A percentile compares a stretch with the other conserved stretches of the same genome.
These are phyloP conservation scores for Talinum fruticosum DNA, from an alignment of 148 eudicot species.

Conservation along the genomic window DNA sequence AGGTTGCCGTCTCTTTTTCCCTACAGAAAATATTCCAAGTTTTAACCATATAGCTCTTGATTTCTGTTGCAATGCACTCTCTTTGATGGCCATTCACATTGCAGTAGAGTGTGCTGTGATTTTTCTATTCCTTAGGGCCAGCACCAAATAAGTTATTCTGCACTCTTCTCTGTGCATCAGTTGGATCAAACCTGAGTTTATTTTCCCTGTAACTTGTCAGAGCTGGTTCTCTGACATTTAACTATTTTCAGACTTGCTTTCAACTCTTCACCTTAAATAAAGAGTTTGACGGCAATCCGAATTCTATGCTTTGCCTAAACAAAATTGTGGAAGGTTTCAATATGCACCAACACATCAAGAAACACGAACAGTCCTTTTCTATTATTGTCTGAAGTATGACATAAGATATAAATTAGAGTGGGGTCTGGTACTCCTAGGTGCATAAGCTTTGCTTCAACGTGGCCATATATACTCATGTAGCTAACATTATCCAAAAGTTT, in stretches of 20 bases:
- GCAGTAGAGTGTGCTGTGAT: not conserved
- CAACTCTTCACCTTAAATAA: too few species aligned
- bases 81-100: not conserved
- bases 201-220: too few species aligned
- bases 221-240: too few species aligned
- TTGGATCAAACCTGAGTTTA: not conserved
- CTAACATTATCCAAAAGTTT: too few species aligned
- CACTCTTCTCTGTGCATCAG: not conserved
- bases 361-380: not conserved
- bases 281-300: too few species aligned
- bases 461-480: not conserved
- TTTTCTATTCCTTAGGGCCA: not conserved
- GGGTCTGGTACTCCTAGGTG: not conserved
- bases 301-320: not conserved
- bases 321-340: not conserved
- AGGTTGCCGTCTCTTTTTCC: too few species aligned
- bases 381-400: not conserved
- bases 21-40: too few species aligned
- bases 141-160: not conserved
- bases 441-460: not conserved
- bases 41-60: too few species aligned
- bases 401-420: not conserved
- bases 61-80: too few species aligned
- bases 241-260: too few species aligned
- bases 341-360: not conserved